A percentile compares a stretch with the other conserved stretches of the same genome.
Evolutionary conservation across 306 rosid genomes (phyloP).

Genomic region (Vicia faba): DNA sequence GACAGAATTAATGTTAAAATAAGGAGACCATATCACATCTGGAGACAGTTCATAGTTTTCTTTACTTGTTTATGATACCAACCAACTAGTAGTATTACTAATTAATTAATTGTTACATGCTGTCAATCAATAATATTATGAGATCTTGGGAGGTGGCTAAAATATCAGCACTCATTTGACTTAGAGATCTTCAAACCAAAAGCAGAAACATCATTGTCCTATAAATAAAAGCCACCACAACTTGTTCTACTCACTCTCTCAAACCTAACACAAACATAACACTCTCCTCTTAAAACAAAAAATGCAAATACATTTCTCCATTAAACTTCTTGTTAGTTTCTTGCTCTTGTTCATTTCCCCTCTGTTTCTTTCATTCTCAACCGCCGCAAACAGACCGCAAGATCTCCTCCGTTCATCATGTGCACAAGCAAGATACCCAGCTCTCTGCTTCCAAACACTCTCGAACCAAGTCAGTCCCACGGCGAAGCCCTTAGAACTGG

Average conservation of each 20-base stretch:
- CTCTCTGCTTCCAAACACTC: constrained; percentile 66
- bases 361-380: constrained; percentile 36
- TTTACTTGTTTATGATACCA: constrained; percentile 3
- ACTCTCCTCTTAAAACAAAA: background rate
- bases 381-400: constrained; percentile 30
- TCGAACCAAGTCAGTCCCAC: constrained; percentile 50
- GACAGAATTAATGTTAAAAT: no score
- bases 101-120: background rate
- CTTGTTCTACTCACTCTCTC: background rate
- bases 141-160: background rate
- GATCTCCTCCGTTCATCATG: constrained; percentile 70
- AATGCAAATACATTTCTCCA: constrained; percentile 34
- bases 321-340: background rate
- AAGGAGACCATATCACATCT: background rate
- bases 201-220: background rate
- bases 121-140: background rate
- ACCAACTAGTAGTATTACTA: background rate
- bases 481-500: constrained; percentile 58
- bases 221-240: constrained; percentile 9
- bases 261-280: background rate
- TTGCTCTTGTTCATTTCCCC: no score
- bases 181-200: background rate
- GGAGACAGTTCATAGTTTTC: background rate
- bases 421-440: constrained; percentile 70
- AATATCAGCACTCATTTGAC: background rate